Conservation (phyloP, 225 moss, liverwort and hornwort species). For the Pseudisothecium myosuroides region DNA sequence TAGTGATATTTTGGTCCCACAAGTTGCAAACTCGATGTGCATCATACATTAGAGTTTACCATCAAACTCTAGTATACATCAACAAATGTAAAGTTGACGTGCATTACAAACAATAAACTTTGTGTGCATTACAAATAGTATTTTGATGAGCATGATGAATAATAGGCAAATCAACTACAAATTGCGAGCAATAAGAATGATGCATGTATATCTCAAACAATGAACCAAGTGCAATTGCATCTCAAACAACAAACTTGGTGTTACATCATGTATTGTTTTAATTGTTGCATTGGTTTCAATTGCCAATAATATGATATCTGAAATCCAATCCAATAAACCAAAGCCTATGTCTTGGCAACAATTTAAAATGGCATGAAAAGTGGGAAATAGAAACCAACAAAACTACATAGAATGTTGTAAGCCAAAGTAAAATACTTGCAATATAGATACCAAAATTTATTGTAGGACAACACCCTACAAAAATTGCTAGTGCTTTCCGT, state of each 20-base stretch:
- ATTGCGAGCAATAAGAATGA: rapidly evolving
- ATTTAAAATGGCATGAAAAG: rapidly evolving
- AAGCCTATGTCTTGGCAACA: neutral
- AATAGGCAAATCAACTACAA: neutral
- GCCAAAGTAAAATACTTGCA: rapidly evolving
- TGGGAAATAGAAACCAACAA: rapidly evolving
- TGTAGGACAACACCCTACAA: rapidly evolving
- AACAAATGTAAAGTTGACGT: neutral
- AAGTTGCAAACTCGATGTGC: neutral
- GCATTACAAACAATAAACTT: neutral
- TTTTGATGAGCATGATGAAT: neutral
- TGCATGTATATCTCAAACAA: neutral
- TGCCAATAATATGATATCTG: neutral
- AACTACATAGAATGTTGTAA: neutral
- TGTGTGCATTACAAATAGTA: too few species aligned
- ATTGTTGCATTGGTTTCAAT: neutral
- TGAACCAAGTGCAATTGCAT: neutral
- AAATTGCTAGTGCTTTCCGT: neutral
- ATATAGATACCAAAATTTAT: neutral
- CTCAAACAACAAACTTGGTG: neutral
- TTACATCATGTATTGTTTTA: neutral
- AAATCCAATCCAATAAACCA: rapidly evolving
- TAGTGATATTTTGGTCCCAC: rapidly evolving
- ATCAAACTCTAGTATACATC: too few species aligned
- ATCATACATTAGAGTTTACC: rapidly evolving